Percentiles rank a stretch among this genome's conserved stretches.
Conservation (phyloP, 257 asterid genomes). For the Asclepias syriaca region DNA sequence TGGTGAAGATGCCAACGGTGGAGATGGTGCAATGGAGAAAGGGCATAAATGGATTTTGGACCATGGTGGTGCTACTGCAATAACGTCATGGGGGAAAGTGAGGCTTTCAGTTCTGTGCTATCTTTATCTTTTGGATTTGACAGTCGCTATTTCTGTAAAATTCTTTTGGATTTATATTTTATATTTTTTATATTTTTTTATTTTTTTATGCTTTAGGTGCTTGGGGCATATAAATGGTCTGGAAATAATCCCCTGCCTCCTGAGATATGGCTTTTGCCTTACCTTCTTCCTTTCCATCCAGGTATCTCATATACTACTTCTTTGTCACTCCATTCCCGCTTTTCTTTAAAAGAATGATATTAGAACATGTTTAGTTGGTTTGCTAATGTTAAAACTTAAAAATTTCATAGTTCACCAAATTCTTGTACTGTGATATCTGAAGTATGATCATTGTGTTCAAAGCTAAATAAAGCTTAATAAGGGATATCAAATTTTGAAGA, state of each 20-base stretch:
- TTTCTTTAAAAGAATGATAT: neutral
- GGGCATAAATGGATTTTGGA: constrained; percentile 84
- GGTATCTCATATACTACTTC: constrained; percentile 36
- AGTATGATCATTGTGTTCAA: neutral
- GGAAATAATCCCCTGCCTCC: constrained; percentile 99
- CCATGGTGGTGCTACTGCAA: constrained; percentile 93
- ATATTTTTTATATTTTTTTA: neutral
- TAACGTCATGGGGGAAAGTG: constrained; percentile 99
- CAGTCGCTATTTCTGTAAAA: too few relatives aligned
- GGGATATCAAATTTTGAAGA: neutral
- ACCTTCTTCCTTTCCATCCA: constrained; percentile 86
- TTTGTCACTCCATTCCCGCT: neutral
- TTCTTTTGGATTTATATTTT: constrained; percentile 9
- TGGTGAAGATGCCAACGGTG: constrained; percentile 90
- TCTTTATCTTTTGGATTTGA: constrained; percentile 12
- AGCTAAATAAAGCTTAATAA: neutral
- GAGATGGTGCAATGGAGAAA: constrained; percentile 94
- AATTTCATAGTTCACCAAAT: neutral
- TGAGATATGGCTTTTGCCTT: constrained; percentile 94
- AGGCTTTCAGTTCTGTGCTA: constrained; percentile 83
- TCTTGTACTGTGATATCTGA: neutral
- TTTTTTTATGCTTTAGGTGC: constrained; percentile 50
- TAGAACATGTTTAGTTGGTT: neutral
- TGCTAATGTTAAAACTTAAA: neutral
- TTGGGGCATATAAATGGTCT: constrained; percentile 95